Evolutionary conservation across 805 yeast genomes (phyloP).

Genomic region (Candida vartiovaarae): DNA sequence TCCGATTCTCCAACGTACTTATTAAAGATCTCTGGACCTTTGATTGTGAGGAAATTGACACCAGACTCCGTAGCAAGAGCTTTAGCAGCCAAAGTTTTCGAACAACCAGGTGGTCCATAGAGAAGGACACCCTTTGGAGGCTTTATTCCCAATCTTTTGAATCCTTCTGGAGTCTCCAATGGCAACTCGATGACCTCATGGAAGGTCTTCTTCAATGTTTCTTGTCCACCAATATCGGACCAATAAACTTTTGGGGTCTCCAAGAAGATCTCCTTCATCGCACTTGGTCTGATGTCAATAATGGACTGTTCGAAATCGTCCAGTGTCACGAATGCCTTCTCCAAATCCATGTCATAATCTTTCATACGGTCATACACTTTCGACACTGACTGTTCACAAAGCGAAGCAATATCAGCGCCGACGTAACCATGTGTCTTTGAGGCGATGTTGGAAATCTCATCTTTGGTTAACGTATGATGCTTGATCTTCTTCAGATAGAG

Average conservation of each 20-base stretch:
- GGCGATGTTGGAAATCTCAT: slow-evolving; percentile 58
- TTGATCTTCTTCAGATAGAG: slow-evolving; percentile 48
- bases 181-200: slow-evolving; percentile 92
- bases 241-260: slow-evolving; percentile 93
- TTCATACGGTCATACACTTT: slow-evolving; percentile 57
- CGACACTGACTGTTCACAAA: slow-evolving; percentile 85
- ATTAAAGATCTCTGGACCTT: slow-evolving; percentile 94
- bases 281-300: slow-evolving; percentile 84
- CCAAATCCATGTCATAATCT: slow-evolving; percentile 19
- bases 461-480: slow-evolving; percentile 44
- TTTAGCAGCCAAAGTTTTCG: slow-evolving; percentile 90
- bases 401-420: slow-evolving; percentile 89
- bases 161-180: slow-evolving; percentile 71
- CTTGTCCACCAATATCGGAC: slow-evolving; percentile 96
- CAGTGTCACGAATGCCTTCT: slow-evolving; percentile 25
- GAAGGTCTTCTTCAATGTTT: slow-evolving; percentile 69
- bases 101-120: slow-evolving; percentile 98
- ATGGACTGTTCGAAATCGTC: slow-evolving; percentile 69
- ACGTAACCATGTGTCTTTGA: slow-evolving; percentile 91
- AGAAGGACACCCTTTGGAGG: slow-evolving; percentile 91
- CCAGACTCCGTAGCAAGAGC: slow-evolving; percentile 96
- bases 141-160: slow-evolving; percentile 66
- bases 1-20: slow-evolving; percentile 96
- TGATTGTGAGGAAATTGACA: slow-evolving; percentile 85
- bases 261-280: slow-evolving; percentile 91